Evolutionary conservation across 1,284 basidiomycete species (phyloP), one percentile per base, ranked within the genome.

Genomic region (Ceratobasidium sp.): DNA sequence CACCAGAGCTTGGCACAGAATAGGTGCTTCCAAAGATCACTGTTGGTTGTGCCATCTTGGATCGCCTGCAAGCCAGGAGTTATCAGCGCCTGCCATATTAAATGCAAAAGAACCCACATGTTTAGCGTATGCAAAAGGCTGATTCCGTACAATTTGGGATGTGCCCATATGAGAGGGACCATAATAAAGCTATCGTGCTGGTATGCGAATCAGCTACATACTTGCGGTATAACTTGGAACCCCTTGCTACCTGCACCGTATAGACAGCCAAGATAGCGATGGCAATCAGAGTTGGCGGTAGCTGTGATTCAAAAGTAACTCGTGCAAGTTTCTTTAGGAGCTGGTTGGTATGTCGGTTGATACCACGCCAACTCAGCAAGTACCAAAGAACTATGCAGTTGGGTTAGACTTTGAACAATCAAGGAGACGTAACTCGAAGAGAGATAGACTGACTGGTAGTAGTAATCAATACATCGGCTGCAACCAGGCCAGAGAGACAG

Each of bases 111-210:
- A 31, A 56, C 53, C 1, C 19, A 49, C 66, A 24, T 54, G 54
- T 71, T 71, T 9, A 71, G 43, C 1, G 66, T n/a, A n/a, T n/a
- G n/a, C n/a, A n/a, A n/a, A n/a, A n/a, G n/a, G n/a, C n/a, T n/a
- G n/a, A n/a, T n/a, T 71, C 54, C 66, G n/a, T 71, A 71, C 7
- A 71, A 31, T 29, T 71, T 71, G 9, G 66, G 53, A 14, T 71
- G 66, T 4, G 59, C 37, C 22, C 66, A 71, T 31, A 71, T 71
- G 16, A 71, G 43, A 9, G 66, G 66, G 7, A 43, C 39, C 13
- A 54, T 39, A 19, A 71, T 27, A 24, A 71, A 71, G 54, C 66
- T 71, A 13, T 43, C 53, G 22, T 24, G 46, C 66, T 71, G 46
- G 11, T 1, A 11, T 29, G 27, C 19, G 22, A 37, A 61, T 13